Evolutionary conservation across 352 stramenopile species (phyloP).

Genomic region (Aphanomyces cochlioides): DNA sequence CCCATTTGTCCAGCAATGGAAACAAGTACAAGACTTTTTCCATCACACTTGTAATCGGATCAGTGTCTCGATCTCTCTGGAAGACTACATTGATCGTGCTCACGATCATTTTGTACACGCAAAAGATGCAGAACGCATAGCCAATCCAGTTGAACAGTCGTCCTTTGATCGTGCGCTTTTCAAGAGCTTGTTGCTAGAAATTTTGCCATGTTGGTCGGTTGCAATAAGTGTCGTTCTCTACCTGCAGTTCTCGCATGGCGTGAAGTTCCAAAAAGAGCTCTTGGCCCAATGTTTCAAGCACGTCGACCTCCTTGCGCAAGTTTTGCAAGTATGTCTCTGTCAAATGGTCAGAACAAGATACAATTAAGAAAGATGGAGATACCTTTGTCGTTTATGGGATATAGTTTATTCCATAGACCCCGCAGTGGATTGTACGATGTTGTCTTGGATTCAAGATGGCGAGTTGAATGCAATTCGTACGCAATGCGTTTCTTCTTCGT

Average conservation of each 20-base stretch:
- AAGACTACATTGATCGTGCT: conserved; percentile 81
- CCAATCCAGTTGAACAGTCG: conserved; percentile 79
- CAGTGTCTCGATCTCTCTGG: conserved; percentile 70
- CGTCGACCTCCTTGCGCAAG: conserved; percentile 67
- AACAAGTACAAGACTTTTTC: conserved; percentile 81
- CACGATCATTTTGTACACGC: conserved; percentile 86
- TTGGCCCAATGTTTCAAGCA: conserved; percentile 65
- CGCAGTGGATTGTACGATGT: background rate
- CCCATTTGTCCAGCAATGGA: conserved; percentile 63
- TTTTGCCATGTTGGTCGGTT: conserved; percentile 12
- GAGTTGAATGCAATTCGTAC: conserved; percentile 38
- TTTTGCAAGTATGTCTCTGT: conserved; percentile 59
- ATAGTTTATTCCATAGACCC: background rate
- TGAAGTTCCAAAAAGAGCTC: conserved; percentile 84
- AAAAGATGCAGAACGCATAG: conserved; percentile 73
- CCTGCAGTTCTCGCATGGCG: conserved; percentile 64
- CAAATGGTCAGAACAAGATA: conserved; percentile 22
- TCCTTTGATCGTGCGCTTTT: conserved; percentile 49
- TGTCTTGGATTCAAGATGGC: background rate
- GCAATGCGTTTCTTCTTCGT: conserved; percentile 77
- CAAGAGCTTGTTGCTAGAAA: conserved; percentile 43
- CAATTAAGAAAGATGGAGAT: background rate
- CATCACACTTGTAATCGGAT: conserved; percentile 74
- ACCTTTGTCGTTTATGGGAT: conserved; percentile 4
- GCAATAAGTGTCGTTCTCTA: background rate